Evolutionary conservation across 495 filamentous ascomycete species (phyloP).

Genomic region (Evernia prunastri): DNA sequence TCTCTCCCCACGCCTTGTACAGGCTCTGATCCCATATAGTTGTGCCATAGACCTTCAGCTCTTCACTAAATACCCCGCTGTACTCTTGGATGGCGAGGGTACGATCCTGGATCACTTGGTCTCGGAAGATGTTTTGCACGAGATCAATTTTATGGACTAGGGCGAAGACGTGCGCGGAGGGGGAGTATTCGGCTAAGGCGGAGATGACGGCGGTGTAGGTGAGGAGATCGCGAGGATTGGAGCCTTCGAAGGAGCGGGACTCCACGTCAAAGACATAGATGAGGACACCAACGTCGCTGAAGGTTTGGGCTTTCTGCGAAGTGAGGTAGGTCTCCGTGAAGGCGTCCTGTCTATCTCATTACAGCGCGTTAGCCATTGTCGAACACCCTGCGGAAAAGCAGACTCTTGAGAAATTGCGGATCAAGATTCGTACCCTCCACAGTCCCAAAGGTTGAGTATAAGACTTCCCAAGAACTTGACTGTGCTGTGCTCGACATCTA

Average conservation of each 20-base stretch:
- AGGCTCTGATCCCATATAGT: slow-evolving; percentile 97
- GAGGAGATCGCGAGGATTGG: slow-evolving; percentile 60
- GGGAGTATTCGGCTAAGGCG: slow-evolving; percentile 78
- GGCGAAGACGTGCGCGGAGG: slow-evolving; percentile 78
- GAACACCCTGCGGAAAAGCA: slow-evolving; percentile 1
- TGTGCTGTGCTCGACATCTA: slow-evolving; percentile 95
- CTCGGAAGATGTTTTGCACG: slow-evolving; percentile 70
- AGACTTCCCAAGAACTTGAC: slow-evolving; percentile 97
- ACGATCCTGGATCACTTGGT: slow-evolving; percentile 74
- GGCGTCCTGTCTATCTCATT: slow-evolving; percentile 70
- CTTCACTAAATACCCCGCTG: slow-evolving; percentile 57
- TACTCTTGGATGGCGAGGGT: slow-evolving; percentile 64
- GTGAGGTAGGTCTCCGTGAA: slow-evolving; percentile 98
- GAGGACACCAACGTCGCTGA: slow-evolving; percentile 89
- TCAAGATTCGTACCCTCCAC: slow-evolving; percentile 62
- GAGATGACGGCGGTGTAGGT: slow-evolving; percentile 82
- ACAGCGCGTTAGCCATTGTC: neutral
- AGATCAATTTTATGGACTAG: slow-evolving; percentile 98
- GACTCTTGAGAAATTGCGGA: neutral
- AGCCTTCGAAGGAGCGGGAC: slow-evolving; percentile 64
- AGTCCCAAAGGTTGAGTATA: slow-evolving; percentile 97
- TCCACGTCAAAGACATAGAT: slow-evolving; percentile 99
- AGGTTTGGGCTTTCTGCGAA: slow-evolving; percentile 90
- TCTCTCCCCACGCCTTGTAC: slow-evolving; percentile 97
- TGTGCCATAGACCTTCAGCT: slow-evolving; percentile 71